Percentiles rank a stretch among this genome's conserved stretches.
Conservation (phyloP, 768 basidiomycete species). For the Collybia mongolica region DNA sequence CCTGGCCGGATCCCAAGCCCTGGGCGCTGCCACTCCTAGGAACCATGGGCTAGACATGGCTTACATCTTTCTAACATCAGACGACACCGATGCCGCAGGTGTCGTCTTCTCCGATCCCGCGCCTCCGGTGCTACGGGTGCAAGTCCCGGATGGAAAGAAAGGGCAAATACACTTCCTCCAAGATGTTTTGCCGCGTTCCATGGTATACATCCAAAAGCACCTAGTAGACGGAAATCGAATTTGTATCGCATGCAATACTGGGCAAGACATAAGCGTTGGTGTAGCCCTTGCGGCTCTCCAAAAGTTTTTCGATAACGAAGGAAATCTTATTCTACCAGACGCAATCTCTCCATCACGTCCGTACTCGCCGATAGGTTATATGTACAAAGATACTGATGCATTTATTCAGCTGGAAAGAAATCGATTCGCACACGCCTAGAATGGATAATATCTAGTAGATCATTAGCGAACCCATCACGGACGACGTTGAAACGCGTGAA, state of each 20-base stretch:
- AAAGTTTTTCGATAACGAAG: slow-evolving; percentile 56
- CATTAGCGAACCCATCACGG: slow-evolving; percentile 81
- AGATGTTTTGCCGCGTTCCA: slow-evolving; percentile 44
- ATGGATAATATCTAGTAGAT: slow-evolving; percentile 79
- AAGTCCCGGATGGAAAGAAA: slow-evolving; percentile 44
- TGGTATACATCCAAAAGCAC: slow-evolving; percentile 41
- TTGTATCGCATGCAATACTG: slow-evolving; percentile 54
- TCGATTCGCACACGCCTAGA: slow-evolving; percentile 74
- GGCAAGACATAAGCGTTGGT: slow-evolving; percentile 64
- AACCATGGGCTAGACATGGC: background rate
- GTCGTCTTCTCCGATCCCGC: slow-evolving; percentile 1
- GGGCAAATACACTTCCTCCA: slow-evolving; percentile 35
- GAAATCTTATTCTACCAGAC: slow-evolving; percentile 18
- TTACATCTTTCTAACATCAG: slow-evolving; percentile 1
- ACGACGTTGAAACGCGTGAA: slow-evolving; percentile 79
- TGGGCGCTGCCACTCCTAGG: background rate
- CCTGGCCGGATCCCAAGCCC: background rate
- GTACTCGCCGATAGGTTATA: too few relatives aligned
- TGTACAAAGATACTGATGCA: too few relatives aligned
- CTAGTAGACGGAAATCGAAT: slow-evolving; percentile 35
- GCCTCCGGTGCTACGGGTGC: slow-evolving; percentile 16
- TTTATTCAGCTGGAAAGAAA: slow-evolving; percentile 45
- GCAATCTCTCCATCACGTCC: too few relatives aligned
- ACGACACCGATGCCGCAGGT: background rate
- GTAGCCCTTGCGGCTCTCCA: slow-evolving; percentile 59